Percentiles rank a stretch among this genome's conserved stretches.
phyloP scores from a whole-genome alignment of 1,284 basidiomycete species.

The Tranzscheliella williamsii region DNA sequence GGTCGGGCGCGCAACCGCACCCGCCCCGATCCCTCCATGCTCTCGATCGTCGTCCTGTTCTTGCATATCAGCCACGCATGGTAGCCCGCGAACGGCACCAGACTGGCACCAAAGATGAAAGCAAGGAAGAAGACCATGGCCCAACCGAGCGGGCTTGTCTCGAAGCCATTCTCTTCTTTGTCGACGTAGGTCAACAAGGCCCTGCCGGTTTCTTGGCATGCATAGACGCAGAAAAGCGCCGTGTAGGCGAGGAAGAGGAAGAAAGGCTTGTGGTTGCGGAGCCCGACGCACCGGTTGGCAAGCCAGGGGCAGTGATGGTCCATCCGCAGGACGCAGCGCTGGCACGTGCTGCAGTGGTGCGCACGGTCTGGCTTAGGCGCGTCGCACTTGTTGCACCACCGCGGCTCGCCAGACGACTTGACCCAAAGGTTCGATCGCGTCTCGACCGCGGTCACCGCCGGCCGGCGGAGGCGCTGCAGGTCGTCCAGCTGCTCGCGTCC shows the following conservation, averaged over 20 bases:
- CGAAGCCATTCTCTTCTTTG: slow-evolving; percentile 44
- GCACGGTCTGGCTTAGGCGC: slow-evolving; percentile 53
- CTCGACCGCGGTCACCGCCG: slow-evolving; percentile 3
- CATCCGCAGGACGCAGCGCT: slow-evolving; percentile 50
- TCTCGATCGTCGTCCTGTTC: slow-evolving; percentile 62
- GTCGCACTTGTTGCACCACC: slow-evolving; percentile 54
- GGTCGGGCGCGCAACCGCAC: slow-evolving; percentile 22
- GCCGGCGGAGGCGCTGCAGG: slow-evolving; percentile 7
- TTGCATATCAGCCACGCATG: slow-evolving; percentile 57
- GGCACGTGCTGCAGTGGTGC: slow-evolving; percentile 56
- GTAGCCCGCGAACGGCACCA: slow-evolving; percentile 52
- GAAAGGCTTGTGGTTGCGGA: slow-evolving; percentile 61
- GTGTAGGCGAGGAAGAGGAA: slow-evolving; percentile 60
- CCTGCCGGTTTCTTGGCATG: slow-evolving; percentile 34
- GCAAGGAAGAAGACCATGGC: slow-evolving; percentile 55
- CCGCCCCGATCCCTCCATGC: slow-evolving; percentile 58
- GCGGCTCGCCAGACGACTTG: slow-evolving; percentile 46
- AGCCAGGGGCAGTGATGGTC: slow-evolving; percentile 65
- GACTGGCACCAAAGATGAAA: slow-evolving; percentile 46
- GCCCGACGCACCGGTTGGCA: slow-evolving; percentile 64
- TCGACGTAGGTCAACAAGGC: slow-evolving; percentile 41
- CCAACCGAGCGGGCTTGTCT: slow-evolving; percentile 59
- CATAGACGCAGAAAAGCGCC: slow-evolving; percentile 48
- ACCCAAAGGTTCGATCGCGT: slow-evolving; percentile 36
- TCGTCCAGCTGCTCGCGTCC: slow-evolving; percentile 40